These are phyloP conservation scores for Solanum peruvianum DNA, from an alignment of 257 asterid genomes.

Conservation along the genomic window DNA sequence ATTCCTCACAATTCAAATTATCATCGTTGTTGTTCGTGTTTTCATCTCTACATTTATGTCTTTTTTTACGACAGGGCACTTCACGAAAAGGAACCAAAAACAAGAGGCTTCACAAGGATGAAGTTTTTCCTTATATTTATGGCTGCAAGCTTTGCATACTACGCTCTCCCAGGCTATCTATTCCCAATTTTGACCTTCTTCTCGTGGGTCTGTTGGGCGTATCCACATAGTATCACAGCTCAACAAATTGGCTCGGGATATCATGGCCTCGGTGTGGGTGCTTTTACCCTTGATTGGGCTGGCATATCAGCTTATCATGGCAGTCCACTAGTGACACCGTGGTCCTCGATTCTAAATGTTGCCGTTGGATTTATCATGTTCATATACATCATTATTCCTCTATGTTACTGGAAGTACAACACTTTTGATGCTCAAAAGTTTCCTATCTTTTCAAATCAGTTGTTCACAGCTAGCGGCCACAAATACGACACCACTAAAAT, in stretches of 20 bases:
- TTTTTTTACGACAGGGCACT: slow-evolving; percentile 61
- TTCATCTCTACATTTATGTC: neutral
- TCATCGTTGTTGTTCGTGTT: neutral
- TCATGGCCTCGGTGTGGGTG: slow-evolving; percentile 94
- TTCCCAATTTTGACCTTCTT: slow-evolving; percentile 84
- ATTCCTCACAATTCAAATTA: neutral
- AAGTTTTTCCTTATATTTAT: slow-evolving; percentile 64
- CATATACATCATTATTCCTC: slow-evolving; percentile 74
- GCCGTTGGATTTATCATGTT: slow-evolving; percentile 81
- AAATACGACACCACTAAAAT: slow-evolving; percentile 66
- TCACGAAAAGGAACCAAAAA: slow-evolving; percentile 72
- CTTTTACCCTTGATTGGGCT: slow-evolving; percentile 99
- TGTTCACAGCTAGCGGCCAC: slow-evolving; percentile 63
- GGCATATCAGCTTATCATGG: slow-evolving; percentile 98
- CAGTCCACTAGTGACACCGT: slow-evolving; percentile 91
- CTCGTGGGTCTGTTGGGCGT: slow-evolving; percentile 98
- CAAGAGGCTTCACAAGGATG: slow-evolving; percentile 75
- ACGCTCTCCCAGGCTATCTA: slow-evolving; percentile 80
- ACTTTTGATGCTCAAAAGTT: slow-evolving; percentile 81
- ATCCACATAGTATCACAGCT: slow-evolving; percentile 84
- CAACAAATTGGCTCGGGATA: slow-evolving; percentile 96
- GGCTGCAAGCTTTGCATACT: slow-evolving; percentile 68
- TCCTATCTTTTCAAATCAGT: slow-evolving; percentile 84
- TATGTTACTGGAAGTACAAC: slow-evolving; percentile 91
- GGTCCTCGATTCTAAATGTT: slow-evolving; percentile 70